Evolutionary conservation across 129 eudicot genomes (phyloP).

Genomic region (Pittosporum tobira): DNA sequence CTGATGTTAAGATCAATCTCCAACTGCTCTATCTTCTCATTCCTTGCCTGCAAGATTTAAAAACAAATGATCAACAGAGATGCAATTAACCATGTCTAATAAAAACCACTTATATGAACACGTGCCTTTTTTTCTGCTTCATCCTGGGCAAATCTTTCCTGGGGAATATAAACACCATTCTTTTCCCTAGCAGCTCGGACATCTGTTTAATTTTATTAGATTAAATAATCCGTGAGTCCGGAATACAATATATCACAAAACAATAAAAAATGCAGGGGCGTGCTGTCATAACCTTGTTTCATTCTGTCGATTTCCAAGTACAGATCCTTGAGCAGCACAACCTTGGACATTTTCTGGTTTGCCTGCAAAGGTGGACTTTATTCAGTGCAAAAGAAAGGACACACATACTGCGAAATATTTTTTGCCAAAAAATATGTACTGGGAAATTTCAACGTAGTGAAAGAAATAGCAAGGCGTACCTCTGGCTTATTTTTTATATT

Average conservation of each 20-base stretch:
- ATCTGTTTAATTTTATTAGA: slow-evolving; percentile 31
- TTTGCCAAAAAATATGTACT: not conserved
- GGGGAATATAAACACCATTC: slow-evolving; percentile 81
- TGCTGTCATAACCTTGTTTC: slow-evolving; percentile 67
- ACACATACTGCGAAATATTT: too few species aligned
- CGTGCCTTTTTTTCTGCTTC: slow-evolving; percentile 86
- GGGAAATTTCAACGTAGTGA: not conserved
- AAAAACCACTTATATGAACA: not conserved
- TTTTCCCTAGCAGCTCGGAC: slow-evolving; percentile 92
- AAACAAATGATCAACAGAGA: too few species aligned
- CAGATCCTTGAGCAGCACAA: slow-evolving; percentile 69
- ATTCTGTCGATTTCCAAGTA: slow-evolving; percentile 77
- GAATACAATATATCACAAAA: slow-evolving; percentile 1
- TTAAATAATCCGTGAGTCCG: not conserved
- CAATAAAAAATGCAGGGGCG: slow-evolving; percentile 1
- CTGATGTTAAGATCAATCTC: slow-evolving; percentile 54
- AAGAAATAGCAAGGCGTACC: slow-evolving; percentile 31
- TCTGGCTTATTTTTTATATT: slow-evolving; percentile 85
- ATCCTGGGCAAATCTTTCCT: slow-evolving; percentile 71
- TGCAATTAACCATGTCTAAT: slow-evolving; percentile 13
- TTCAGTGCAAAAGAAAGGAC: slow-evolving; percentile 8
- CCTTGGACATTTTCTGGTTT: slow-evolving; percentile 72
- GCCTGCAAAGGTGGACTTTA: slow-evolving; percentile 40
- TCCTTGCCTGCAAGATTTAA: slow-evolving; percentile 52
- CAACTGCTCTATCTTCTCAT: slow-evolving; percentile 71